Evolutionary conservation across 163 green algal species (phyloP).

Genomic region (Scenedesmus sp.): DNA sequence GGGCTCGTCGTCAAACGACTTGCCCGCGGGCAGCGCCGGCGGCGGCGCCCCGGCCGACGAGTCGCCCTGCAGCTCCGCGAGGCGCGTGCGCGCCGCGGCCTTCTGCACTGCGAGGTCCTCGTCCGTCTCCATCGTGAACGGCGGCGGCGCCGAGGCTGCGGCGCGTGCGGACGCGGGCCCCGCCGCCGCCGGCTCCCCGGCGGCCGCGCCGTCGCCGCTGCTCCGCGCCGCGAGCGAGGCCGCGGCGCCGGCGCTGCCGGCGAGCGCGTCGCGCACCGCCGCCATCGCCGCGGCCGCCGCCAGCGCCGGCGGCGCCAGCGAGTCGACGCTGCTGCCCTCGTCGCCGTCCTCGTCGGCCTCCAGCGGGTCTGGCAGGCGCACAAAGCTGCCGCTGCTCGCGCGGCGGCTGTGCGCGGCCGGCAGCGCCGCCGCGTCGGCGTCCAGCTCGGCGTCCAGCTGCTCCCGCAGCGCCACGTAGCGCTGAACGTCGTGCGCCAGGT

Average conservation of each 20-base stretch:
- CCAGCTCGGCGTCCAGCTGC: not conserved
- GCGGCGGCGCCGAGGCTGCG: not conserved
- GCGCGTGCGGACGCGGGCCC: not conserved
- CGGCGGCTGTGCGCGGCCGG: not conserved
- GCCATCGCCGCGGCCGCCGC: not conserved
- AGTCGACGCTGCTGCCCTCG: not conserved
- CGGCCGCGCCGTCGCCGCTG: too few species aligned
- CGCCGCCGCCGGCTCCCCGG: too few species aligned
- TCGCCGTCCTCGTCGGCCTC: slow-evolving; percentile 1
- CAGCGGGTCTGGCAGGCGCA: not conserved
- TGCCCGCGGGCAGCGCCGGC: not conserved
- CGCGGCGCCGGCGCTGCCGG: too few species aligned
- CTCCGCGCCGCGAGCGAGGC: too few species aligned
- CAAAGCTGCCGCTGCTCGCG: slow-evolving; percentile 29
- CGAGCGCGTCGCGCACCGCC: not conserved
- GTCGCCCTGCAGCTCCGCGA: slow-evolving; percentile 17
- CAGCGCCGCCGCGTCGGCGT: too few species aligned
- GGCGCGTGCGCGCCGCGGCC: slow-evolving; percentile 1
- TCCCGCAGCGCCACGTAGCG: not conserved
- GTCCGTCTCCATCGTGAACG: slow-evolving; percentile 5
- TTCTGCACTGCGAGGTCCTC: slow-evolving; percentile 25
- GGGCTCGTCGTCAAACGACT: not conserved
- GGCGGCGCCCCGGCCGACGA: not conserved
- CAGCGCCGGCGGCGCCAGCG: not conserved
- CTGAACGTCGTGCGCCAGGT: slow-evolving; percentile 26